Evolutionary conservation across 768 basidiomycete genomes (phyloP).

Genomic region (Boletellus ananas): DNA sequence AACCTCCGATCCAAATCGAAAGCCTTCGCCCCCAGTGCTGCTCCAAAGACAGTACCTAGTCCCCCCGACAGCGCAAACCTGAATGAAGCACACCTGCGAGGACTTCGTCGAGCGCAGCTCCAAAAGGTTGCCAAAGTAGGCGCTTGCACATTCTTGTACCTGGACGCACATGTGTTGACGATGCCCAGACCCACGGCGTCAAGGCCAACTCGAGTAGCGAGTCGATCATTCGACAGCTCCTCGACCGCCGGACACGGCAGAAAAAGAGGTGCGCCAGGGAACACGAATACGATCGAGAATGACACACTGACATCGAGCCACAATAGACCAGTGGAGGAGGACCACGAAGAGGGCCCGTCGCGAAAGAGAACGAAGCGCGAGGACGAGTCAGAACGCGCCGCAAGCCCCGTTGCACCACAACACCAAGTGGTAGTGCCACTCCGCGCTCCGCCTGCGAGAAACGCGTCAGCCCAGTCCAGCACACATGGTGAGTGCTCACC

Average conservation of each 20-base stretch:
- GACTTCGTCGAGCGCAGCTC: conserved; percentile 21
- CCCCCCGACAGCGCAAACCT: background rate
- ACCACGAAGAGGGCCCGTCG: conserved; percentile 9
- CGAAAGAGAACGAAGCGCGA: conserved; percentile 15
- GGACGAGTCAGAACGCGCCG: background rate
- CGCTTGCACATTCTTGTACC: background rate
- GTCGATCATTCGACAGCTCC: conserved; percentile 20
- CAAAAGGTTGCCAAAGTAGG: conserved; percentile 28
- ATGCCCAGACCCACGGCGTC: conserved; percentile 14
- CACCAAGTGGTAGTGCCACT: background rate
- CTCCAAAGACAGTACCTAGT: background rate
- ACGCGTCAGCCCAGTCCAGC: background rate
- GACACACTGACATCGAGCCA: too few species aligned
- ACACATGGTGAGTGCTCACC: too few species aligned
- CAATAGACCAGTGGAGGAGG: conserved; percentile 7
- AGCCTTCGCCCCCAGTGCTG: background rate
- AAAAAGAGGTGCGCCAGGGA: conserved; percentile 8
- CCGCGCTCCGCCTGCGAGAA: background rate
- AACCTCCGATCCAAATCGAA: conserved; percentile 5
- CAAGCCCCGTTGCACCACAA: background rate
- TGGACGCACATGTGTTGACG: background rate
- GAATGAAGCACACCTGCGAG: conserved; percentile 18
- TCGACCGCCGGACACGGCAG: conserved; percentile 9
- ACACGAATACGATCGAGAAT: background rate
- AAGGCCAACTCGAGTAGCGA: conserved; percentile 28